Evolutionary conservation across 2,329 filamentous ascomycete genomes (phyloP).

Genomic region (Sporothrix pallida): DNA sequence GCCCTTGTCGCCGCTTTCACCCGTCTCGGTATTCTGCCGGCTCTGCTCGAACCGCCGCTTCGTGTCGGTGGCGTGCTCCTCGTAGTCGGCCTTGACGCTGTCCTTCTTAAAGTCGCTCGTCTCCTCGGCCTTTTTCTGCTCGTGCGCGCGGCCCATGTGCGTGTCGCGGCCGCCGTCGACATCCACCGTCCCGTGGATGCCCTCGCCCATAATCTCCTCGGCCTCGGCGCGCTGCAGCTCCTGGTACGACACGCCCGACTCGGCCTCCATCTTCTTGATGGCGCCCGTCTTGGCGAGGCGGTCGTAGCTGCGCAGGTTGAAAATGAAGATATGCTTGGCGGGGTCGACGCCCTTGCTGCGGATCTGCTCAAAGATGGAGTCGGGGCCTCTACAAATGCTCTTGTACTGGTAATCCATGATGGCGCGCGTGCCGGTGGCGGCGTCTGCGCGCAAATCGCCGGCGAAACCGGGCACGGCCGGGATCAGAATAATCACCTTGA

Average conservation of each 20-base stretch:
- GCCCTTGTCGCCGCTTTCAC: neutral
- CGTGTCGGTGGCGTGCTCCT: slow-evolving; percentile 51
- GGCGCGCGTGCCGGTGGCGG: slow-evolving; percentile 82
- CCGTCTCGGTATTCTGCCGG: neutral
- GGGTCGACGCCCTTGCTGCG: slow-evolving; percentile 75
- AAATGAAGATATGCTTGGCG: slow-evolving; percentile 82
- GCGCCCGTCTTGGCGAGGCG: slow-evolving; percentile 82
- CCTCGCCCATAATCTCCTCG: slow-evolving; percentile 81
- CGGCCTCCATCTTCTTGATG: slow-evolving; percentile 75
- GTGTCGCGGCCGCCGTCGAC: slow-evolving; percentile 53
- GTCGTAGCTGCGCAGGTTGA: slow-evolving; percentile 92
- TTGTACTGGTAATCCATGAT: slow-evolving; percentile 99
- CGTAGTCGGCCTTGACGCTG: slow-evolving; percentile 48
- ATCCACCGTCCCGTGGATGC: slow-evolving; percentile 66
- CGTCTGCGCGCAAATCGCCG: slow-evolving; percentile 82
- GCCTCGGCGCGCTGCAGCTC: slow-evolving; percentile 87
- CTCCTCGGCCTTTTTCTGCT: slow-evolving; percentile 46
- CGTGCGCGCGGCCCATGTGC: slow-evolving; percentile 54
- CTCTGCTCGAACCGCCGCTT: slow-evolving; percentile 59
- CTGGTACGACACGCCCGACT: slow-evolving; percentile 79
- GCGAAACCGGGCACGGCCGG: slow-evolving; percentile 94
- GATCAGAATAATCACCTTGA: slow-evolving; percentile 87
- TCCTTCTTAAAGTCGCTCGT: slow-evolving; percentile 45
- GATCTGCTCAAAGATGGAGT: slow-evolving; percentile 87
- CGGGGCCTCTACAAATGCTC: slow-evolving; percentile 86